Base-by-base conservation (phyloP, 2,329 filamentous ascomycete genomes). In the Calycina herbarum region DNA sequence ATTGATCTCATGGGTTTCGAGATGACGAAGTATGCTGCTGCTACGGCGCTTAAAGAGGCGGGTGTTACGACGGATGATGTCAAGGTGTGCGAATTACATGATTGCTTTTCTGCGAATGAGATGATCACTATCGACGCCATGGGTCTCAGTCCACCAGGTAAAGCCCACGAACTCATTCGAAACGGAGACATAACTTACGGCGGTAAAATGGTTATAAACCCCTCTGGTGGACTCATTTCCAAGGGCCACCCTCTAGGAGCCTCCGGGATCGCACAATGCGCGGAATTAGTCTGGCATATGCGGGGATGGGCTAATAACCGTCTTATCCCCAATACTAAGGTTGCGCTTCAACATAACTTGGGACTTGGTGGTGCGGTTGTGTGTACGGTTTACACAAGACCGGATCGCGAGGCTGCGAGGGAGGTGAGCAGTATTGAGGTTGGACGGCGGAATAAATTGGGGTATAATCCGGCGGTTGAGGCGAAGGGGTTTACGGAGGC, bases 41-140 rank as follows among this genome's bases (percentile, higher is more conserved):
- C 82, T 67, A 81, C 82, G 0, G 94, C 94, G n/a, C 82, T 91
- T 68, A 82, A 80, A 38, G 91, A 98, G 79, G 93, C 93, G 0
- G 85, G 86, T 27, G 81, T 91, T 67, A 84, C 87, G 2, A 81
- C 91, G 0, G 78, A 81, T 40, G 91, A 96, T 70, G 85, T 94
- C 69, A 88, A 90, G 74, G 91, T 98, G 17, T 93, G 92, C 75
- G 94, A 98, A 81, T 83, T 98, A 67, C 95, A 98, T 79, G 95
- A 98, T 81, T 98, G 95, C 82, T 98, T 98, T 85, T 93, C 89
- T 20, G 89, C 94, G 31, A 98, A 98, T 77, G 92, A 98, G 82
- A 91, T 98, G 90, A 85, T 95, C 61, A 89, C 88, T 1, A 88
- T 98, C 61, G 94, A 98, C 76, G 92, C 92, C 0, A 84, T 98